Evolutionary conservation across 352 stramenopile species (phyloP), one percentile per base, ranked within the genome.

Genomic region (Globisporangium barbulae): DNA sequence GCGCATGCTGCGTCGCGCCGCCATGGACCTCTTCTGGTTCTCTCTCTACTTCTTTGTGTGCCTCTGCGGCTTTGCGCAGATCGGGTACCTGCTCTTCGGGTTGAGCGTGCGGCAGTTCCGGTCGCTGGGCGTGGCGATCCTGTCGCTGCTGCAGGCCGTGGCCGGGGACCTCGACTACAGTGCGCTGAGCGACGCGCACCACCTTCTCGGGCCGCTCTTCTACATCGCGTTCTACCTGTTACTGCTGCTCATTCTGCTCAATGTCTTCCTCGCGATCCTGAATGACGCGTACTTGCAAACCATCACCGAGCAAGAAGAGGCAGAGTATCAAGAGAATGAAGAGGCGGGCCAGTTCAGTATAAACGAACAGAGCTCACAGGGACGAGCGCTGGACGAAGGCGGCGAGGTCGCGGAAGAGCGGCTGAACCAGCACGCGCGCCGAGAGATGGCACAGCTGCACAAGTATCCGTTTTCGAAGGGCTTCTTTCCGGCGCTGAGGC

Each of bases 221-320:
- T 93, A 88, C 61, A 72, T 90, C 25, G 53, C 73, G 50, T 93
- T 86, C 66, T 93, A 91, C 64, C 57, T 91, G 48, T 57, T 91
- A 44, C 58, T 93, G 54, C 57, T 91, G 47, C 66, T 93, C 9
- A 77, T 93, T 17, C 49, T 89, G 48, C 72, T 90, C 59, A 93
- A 93, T 44, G 78, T 93, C 9, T 90, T 91, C 48, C 68, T 88
- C 7, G 82, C 83, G 28, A 89, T 93, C 42, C 63, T 93, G 13
- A 90, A 90, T 37, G 84, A 91, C 62, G 82, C 83, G 33, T 93
- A 90, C 59, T 63, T 86, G 53, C 81, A 90, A 59, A 90, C 81
- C 2, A 61, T 88, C n/a, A 75, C 72, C 1, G 80, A 89, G 39
- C 72, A 88, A 66, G 81, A 89, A 55, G 81, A 90, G 54, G 76